Base-by-base conservation (phyloP, 31 red algal species). In the Bonnemaisonia californica region DNA sequence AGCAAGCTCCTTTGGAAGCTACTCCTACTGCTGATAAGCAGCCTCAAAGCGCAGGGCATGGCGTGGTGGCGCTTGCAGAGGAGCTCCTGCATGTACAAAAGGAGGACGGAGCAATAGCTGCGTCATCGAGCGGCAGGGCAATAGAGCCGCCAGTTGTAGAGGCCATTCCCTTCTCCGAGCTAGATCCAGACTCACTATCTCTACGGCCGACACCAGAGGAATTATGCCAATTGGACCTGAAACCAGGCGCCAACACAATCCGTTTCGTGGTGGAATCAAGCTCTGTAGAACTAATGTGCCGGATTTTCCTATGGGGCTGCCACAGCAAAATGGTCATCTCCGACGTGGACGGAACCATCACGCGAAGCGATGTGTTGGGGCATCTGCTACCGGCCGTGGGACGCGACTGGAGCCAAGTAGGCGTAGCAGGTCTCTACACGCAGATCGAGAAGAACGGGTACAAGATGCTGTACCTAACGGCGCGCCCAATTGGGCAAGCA, bases 301-400 rank as follows among this genome's bases (percentile, higher is more conserved):
- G 86, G 41, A 91, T 99, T 22, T 99, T 95, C 80, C 71, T 99
- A 0, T 99, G 97, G 97, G 71, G 76, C 23, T 70, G 74, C 24
- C 85, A 99, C 45, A 84, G 67, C n/a, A 93, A 91, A 38, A 88
- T 99, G 33, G 84, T 92, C 2, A 85, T 99, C 35, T 91, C 86
- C 39, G 97, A 99, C 69, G 92, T 99, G 32, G 97, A 99, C 81
- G 97, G 97, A 9, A 99, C 97, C 2, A 99, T 99, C 54, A 99
- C 97, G 1, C 81, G 93, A 12, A 92, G 87, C 42, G 97, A 99
- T 77, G 83, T 99, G 54, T 89, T 99, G 12, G 97, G 97, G 11
- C 97, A 99, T 76, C 60, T 99, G 12, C 79, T 99, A 26, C 97
- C 97, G 1, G 90, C 93, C 8, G 93, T 99, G 35, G 97, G 97